Evolutionary conservation across 2,329 filamentous ascomycete genomes (phyloP).

Genomic region (Cordyceps pruinosa): DNA sequence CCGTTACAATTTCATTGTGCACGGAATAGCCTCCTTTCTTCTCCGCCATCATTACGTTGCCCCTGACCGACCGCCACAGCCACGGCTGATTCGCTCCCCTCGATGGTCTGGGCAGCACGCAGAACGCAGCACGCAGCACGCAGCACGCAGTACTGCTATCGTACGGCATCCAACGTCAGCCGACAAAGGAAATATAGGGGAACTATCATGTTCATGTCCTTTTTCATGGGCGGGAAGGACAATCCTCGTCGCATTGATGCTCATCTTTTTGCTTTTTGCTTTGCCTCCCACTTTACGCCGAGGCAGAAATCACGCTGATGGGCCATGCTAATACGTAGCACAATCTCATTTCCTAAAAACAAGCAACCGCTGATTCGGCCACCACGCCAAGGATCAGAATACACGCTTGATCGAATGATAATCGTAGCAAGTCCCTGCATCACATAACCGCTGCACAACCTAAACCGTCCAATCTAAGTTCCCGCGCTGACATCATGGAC

Average conservation of each 20-base stretch:
- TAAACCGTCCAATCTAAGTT: neutral
- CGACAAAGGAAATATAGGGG: neutral
- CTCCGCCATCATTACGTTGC: no score
- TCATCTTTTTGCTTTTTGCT: neutral
- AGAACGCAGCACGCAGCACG: no score
- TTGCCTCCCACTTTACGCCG: neutral
- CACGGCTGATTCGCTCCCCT: no score
- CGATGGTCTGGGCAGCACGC: no score
- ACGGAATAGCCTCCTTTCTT: no score
- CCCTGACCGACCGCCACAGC: no score
- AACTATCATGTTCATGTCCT: neutral
- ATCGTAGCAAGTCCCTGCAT: neutral
- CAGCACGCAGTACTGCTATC: no score
- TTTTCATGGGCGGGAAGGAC: neutral
- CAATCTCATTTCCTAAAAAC: no score
- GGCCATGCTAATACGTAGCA: no score
- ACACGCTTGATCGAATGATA: neutral
- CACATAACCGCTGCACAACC: neutral
- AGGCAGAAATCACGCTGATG: neutral
- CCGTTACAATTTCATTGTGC: no score
- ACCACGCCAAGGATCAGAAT: neutral
- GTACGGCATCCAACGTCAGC: neutral
- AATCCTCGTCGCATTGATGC: no score
- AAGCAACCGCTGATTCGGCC: no score
- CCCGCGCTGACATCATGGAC: constrained; percentile 15